Evolutionary conservation across 1,284 basidiomycete species (phyloP).

Genomic region (Malassezia vespertilionis): DNA sequence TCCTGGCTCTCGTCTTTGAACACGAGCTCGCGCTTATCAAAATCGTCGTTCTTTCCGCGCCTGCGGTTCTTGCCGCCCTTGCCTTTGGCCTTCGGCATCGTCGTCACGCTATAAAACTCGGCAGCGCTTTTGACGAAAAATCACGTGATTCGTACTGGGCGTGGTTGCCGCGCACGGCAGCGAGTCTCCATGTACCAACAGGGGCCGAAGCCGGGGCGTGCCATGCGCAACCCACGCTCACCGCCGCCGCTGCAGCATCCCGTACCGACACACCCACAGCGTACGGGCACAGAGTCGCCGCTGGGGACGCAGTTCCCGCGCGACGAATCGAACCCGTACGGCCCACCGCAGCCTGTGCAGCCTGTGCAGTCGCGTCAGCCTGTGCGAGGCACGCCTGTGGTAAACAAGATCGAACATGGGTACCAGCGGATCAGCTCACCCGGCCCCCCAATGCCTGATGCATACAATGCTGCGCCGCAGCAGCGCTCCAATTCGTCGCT

Average conservation of each 20-base stretch:
- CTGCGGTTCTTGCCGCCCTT: constrained; percentile 98
- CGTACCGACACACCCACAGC: constrained; percentile 38
- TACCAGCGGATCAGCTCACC: constrained; percentile 14
- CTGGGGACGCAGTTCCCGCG: constrained; percentile 22
- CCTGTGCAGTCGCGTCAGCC: constrained; percentile 13
- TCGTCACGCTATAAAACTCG: not conserved
- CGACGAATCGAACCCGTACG: not conserved
- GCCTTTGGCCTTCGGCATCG: constrained; percentile 42
- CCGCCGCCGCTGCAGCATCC: constrained; percentile 44
- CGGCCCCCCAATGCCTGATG: not conserved
- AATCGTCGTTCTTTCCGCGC: constrained; percentile 98
- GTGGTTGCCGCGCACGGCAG: not conserved
- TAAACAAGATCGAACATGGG: constrained; percentile 1
- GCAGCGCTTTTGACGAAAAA: not conserved
- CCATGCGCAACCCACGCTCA: constrained; percentile 21
- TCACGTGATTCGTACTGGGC: not conserved
- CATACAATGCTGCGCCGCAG: not conserved
- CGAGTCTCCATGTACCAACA: not conserved
- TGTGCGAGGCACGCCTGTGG: not conserved
- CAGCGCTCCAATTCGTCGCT: not conserved
- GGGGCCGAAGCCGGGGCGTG: constrained; percentile 10
- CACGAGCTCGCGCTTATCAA: constrained; percentile 94
- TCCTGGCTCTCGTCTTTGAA: constrained; percentile 99
- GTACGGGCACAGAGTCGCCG: constrained; percentile 32
- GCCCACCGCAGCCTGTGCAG: constrained; percentile 3